Percentiles rank a stretch among this genome's conserved stretches.
These are phyloP conservation scores for Fraxinus quadrangulata DNA, from an alignment of 257 asterid species.

Conservation along the genomic window DNA sequence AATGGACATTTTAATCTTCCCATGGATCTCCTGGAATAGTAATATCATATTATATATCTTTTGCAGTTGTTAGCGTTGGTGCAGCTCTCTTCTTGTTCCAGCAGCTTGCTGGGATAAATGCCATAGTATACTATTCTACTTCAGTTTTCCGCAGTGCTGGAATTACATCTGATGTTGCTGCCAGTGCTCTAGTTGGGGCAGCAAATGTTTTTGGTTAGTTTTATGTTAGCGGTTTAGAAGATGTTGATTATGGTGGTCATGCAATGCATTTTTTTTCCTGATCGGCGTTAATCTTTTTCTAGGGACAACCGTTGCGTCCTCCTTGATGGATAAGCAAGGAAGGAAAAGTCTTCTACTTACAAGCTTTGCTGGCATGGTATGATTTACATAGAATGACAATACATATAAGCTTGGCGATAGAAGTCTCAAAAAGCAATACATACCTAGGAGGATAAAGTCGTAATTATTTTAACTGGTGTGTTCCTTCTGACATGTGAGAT, in stretches of 20 bases:
- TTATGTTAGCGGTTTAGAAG: constrained; percentile 8
- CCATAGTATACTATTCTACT: constrained; percentile 89
- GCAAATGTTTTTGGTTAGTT: constrained; percentile 88
- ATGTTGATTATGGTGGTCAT: constrained; percentile 4
- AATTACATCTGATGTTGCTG: constrained; percentile 87
- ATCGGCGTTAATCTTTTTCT: constrained; percentile 24
- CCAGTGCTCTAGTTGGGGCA: constrained; percentile 96
- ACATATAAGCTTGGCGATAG: neutral
- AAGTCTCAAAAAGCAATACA: neutral
- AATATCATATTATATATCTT: constrained; percentile 2
- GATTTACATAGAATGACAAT: constrained; percentile 15
- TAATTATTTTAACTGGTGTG: neutral
- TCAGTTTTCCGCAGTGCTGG: constrained; percentile 95
- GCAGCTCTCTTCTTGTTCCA: constrained; percentile 83
- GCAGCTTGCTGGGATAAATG: constrained; percentile 96
- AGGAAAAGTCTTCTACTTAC: constrained; percentile 88
- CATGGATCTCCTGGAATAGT: neutral
- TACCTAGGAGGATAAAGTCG: neutral
- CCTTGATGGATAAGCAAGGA: constrained; percentile 94
- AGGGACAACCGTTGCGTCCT: constrained; percentile 91
- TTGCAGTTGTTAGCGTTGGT: constrained; percentile 94
- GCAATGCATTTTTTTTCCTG: constrained; percentile 20
- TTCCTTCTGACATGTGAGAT: neutral
- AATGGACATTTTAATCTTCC: neutral
- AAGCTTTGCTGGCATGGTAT: constrained; percentile 95